These are phyloP conservation scores for Nicotiana paniculata DNA, from an alignment of 257 asterid species.

Conservation along the genomic window DNA sequence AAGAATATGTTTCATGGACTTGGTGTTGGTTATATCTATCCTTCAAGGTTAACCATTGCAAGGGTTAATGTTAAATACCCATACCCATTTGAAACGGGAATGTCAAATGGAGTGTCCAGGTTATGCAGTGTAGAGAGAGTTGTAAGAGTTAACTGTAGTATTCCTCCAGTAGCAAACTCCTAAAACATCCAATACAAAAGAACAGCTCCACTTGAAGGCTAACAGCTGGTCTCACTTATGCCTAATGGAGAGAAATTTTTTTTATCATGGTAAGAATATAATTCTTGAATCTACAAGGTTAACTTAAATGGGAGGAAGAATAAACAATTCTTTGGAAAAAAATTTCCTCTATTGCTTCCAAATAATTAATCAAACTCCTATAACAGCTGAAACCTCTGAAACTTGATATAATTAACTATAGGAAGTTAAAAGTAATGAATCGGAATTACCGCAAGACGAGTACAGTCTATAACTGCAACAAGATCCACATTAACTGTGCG, in stretches of 20 bases:
- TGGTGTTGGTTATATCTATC: no score
- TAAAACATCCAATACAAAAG: not conserved
- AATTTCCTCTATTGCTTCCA: not conserved
- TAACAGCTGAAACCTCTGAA: not conserved
- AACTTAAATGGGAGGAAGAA: no score
- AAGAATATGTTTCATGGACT: no score
- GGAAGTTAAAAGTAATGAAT: not conserved
- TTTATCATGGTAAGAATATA: no score
- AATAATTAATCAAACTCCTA: not conserved
- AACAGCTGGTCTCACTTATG: no score
- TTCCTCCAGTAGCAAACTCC: not conserved
- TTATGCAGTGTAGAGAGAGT: not conserved
- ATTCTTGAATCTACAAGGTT: not conserved
- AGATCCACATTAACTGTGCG: constrained; percentile 59
- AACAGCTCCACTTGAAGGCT: no score
- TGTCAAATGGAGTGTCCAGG: not conserved
- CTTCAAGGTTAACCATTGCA: no score
- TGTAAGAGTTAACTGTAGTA: not conserved
- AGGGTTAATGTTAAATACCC: no score
- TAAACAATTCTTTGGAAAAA: no score
- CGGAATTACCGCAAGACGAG: constrained; percentile 59
- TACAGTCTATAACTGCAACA: constrained; percentile 54
- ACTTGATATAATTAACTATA: not conserved
- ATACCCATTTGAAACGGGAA: not conserved
- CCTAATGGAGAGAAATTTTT: no score